Percentiles rank a stretch among this genome's conserved stretches.
Evolutionary conservation across 2,329 filamentous ascomycete species (phyloP).

Genomic region (Nothophaeocryptopus gaeumannii): DNA sequence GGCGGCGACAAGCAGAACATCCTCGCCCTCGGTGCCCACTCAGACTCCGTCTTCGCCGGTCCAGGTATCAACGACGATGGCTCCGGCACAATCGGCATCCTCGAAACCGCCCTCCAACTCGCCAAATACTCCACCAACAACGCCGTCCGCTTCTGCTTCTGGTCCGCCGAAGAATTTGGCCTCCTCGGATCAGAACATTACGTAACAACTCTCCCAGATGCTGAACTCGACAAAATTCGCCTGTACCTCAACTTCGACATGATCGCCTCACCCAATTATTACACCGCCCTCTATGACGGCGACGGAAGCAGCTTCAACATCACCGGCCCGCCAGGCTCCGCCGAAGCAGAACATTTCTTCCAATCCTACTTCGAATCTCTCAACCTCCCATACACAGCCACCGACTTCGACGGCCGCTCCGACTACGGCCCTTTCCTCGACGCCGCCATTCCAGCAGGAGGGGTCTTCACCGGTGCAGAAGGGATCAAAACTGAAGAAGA

Average conservation of each 20-base stretch:
- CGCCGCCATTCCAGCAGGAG: constrained; percentile 63
- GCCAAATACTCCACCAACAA: constrained; percentile 71
- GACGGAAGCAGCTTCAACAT: constrained; percentile 55
- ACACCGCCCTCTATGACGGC: constrained; percentile 56
- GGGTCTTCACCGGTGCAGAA: constrained; percentile 75
- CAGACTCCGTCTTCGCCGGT: constrained; percentile 59
- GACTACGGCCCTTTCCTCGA: constrained; percentile 78
- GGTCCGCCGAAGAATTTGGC: constrained; percentile 63
- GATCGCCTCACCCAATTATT: constrained; percentile 64
- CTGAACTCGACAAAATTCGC: constrained; percentile 57
- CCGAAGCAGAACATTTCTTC: constrained; percentile 66
- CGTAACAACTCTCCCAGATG: constrained; percentile 39
- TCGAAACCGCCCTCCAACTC: constrained; percentile 61
- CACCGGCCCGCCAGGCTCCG: constrained; percentile 60
- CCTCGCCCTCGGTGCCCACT: constrained; percentile 59
- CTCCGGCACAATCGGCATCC: constrained; percentile 60
- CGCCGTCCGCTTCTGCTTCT: constrained; percentile 64
- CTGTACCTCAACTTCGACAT: constrained; percentile 72
- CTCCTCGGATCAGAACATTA: constrained; percentile 61
- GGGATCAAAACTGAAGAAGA: constrained; percentile 70
- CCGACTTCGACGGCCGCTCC: constrained; percentile 73
- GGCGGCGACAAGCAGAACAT: constrained; percentile 58
- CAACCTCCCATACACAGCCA: constrained; percentile 65
- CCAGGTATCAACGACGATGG: constrained; percentile 79
- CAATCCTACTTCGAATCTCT: constrained; percentile 63